Evolutionary conservation across 2,329 filamentous ascomycete species (phyloP).

Genomic region (Nigrograna mackinnonii): DNA sequence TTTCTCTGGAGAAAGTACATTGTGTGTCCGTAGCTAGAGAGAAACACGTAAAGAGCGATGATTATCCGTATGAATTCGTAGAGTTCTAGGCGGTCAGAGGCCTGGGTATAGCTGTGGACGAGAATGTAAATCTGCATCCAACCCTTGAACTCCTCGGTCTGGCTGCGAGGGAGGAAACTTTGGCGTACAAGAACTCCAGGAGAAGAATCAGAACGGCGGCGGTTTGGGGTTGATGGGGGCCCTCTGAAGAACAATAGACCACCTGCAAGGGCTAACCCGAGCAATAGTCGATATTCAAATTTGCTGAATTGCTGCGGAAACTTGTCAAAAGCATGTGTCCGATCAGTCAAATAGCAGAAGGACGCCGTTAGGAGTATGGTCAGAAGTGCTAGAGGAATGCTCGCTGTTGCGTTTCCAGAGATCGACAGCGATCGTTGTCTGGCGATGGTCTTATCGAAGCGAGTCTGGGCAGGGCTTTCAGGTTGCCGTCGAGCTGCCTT

Average conservation of each 20-base stretch:
- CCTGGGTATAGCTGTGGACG: constrained; percentile 63
- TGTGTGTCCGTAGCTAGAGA: constrained; percentile 65
- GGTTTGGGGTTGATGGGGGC: constrained; percentile 4
- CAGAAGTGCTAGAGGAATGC: constrained; percentile 1
- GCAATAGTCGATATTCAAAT: constrained; percentile 37
- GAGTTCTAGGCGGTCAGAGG: constrained; percentile 53
- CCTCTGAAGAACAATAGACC: constrained; percentile 35
- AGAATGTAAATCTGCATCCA: constrained; percentile 63
- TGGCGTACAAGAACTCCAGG: constrained; percentile 21
- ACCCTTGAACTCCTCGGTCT: constrained; percentile 69
- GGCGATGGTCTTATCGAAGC: neutral
- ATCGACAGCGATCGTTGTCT: neutral
- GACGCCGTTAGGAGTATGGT: constrained; percentile 6
- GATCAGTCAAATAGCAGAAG: constrained; percentile 59
- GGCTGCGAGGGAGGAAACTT: constrained; percentile 56
- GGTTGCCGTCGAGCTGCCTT: constrained; percentile 1
- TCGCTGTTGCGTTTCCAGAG: neutral
- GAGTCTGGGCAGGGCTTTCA: neutral
- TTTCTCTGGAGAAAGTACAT: constrained; percentile 59
- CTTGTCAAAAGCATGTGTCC: constrained; percentile 59
- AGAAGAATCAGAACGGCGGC: constrained; percentile 7
- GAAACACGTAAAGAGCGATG: constrained; percentile 63
- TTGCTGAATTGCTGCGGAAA: constrained; percentile 50
- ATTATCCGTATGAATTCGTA: constrained; percentile 60
- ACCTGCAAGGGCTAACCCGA: constrained; percentile 23